Conservation (phyloP, 2,329 filamentous ascomycete species). For the Fusarium avenaceum region DNA sequence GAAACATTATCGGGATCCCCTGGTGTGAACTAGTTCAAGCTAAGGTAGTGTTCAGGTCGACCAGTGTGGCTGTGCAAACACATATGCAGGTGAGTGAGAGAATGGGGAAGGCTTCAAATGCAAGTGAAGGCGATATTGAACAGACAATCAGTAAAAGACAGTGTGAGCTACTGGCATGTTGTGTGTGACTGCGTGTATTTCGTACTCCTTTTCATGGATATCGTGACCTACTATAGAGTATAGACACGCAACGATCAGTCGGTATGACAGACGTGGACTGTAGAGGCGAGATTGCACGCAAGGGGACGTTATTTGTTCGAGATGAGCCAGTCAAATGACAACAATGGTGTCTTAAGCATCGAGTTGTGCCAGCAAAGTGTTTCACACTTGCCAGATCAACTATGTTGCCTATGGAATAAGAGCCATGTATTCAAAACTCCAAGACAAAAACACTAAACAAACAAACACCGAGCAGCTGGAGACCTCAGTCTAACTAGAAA, state of each 20-base stretch:
- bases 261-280: conserved; percentile 1
- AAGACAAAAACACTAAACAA: not conserved
- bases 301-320: conserved; percentile 3
- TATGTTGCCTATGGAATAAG: not conserved
- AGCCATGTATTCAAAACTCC: conserved; percentile 15
- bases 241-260: not conserved
- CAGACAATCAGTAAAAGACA: not conserved
- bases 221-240: too few species aligned
- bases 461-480: conserved; percentile 9
- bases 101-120: conserved; percentile 23
- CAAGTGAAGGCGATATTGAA: not conserved
- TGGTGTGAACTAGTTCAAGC: conserved; percentile 12
- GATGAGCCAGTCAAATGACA: conserved; percentile 12
- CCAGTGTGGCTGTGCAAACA: conserved; percentile 41
- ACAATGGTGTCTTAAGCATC: not conserved
- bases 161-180: not conserved
- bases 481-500: not conserved
- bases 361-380: conserved; percentile 9
- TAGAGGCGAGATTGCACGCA: conserved; percentile 28
- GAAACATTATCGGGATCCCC: conserved; percentile 1
- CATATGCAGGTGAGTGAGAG: conserved; percentile 34
- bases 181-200: not conserved
- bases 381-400: conserved; percentile 24
- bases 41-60: conserved; percentile 35
- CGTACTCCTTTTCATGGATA: too few species aligned